These are phyloP conservation scores for Neoscytalidium dimidiatum DNA, from an alignment of 2,329 filamentous ascomycete genomes.

Conservation along the genomic window DNA sequence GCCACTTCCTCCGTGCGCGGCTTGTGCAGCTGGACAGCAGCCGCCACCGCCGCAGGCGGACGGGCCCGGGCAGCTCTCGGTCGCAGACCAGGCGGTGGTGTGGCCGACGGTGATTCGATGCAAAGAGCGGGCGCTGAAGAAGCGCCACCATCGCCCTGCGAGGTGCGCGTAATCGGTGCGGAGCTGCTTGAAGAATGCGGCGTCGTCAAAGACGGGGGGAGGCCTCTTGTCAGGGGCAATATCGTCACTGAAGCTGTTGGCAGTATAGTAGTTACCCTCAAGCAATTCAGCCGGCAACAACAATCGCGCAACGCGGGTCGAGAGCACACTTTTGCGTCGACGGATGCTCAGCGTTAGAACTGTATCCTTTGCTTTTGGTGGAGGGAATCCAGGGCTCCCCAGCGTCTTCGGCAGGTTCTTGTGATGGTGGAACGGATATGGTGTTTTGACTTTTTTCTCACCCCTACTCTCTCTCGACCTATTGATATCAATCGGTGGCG, in stretches of 20 bases:
- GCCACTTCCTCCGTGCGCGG: background rate
- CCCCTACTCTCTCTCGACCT: background rate
- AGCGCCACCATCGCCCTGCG: constrained; percentile 13
- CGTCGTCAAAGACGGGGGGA: constrained; percentile 7
- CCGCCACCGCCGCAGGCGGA: background rate
- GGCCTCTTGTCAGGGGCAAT: background rate
- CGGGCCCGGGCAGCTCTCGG: background rate
- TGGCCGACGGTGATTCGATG: constrained; percentile 15
- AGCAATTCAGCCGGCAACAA: constrained; percentile 7
- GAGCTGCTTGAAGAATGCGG: constrained; percentile 7
- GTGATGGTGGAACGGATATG: constrained; percentile 17
- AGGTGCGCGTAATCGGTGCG: constrained; percentile 16
- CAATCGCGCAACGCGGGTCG: constrained; percentile 12
- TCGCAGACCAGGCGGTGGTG: constrained; percentile 5
- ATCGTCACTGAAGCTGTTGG: background rate
- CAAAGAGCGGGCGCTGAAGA: constrained; percentile 18
- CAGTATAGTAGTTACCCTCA: background rate
- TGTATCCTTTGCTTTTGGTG: background rate
- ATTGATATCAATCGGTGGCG: constrained; percentile 15
- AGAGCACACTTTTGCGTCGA: background rate
- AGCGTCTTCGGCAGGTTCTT: constrained; percentile 9
- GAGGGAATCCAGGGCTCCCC: background rate
- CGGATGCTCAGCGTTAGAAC: constrained; percentile 11
- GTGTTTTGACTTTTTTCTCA: constrained; percentile 6
- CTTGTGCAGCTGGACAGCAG: constrained; percentile 1